phyloP scores from a whole-genome alignment of 352 stramenopile species.

The Globisporangium rhizosaccharum region DNA sequence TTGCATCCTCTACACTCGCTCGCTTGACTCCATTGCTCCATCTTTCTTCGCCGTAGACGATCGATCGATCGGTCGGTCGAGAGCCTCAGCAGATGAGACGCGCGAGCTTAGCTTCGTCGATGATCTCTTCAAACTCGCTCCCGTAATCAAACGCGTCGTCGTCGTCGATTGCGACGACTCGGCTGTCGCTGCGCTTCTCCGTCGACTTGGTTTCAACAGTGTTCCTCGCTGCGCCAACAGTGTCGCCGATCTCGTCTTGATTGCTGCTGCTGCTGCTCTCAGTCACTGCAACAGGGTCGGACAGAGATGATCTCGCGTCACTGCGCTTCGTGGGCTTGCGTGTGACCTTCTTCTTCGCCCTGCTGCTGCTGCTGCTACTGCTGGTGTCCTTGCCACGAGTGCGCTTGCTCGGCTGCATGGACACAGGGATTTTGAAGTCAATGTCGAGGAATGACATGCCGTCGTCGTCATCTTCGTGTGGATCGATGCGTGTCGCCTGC shows the following conservation, averaged over 20 bases:
- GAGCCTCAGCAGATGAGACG: conserved; percentile 38
- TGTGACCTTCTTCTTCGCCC: not conserved
- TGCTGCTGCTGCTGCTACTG: not conserved
- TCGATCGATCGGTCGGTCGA: not conserved
- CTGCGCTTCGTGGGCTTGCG: not conserved
- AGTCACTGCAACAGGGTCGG: not conserved
- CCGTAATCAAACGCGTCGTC: conserved; percentile 61
- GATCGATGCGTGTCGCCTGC: not conserved
- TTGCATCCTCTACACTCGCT: not conserved
- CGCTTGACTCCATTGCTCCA: not conserved
- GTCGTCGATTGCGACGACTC: conserved; percentile 14
- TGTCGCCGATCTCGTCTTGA: conserved; percentile 16
- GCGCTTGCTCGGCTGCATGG: conserved; percentile 21
- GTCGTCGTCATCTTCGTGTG: conserved; percentile 18
- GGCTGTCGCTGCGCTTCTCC: too few relatives aligned
- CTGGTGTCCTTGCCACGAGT: not conserved
- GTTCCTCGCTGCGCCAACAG: too few relatives aligned
- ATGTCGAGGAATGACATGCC: conserved; percentile 47
- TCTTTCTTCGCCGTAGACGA: not conserved
- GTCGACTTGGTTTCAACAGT: too few relatives aligned
- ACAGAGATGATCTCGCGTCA: not conserved
- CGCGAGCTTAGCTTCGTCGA: conserved; percentile 57
- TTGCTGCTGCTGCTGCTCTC: not conserved
- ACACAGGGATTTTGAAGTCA: conserved; percentile 32
- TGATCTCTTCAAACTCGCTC: conserved; percentile 78